phyloP scores from a whole-genome alignment of 257 asterid genomes.

The Forsythia viridissima region DNA sequence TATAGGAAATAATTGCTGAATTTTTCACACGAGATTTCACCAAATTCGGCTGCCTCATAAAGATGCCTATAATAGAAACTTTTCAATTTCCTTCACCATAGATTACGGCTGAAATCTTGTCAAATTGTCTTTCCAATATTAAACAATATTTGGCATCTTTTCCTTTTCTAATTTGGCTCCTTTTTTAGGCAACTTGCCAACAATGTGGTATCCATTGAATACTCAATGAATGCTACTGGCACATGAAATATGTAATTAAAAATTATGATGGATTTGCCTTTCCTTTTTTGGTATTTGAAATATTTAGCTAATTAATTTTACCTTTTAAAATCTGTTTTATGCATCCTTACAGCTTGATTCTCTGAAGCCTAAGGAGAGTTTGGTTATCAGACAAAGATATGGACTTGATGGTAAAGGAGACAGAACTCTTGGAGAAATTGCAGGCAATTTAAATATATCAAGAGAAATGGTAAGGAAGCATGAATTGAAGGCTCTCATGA shows the following conservation, averaged over 20 bases:
- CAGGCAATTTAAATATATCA: constrained; percentile 85
- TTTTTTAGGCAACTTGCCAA: no score
- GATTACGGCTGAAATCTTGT: no score
- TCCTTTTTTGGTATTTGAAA: not conserved
- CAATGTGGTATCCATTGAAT: not conserved
- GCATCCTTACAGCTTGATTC: constrained; percentile 79
- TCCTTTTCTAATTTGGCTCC: no score
- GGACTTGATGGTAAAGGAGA: constrained; percentile 96
- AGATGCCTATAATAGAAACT: no score
- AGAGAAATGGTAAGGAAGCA: constrained; percentile 97
- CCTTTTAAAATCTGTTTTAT: not conserved
- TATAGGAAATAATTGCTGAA: no score
- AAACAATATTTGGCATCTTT: no score
- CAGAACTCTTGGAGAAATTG: constrained; percentile 92
- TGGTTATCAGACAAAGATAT: constrained; percentile 91
- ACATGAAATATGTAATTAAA: not conserved
- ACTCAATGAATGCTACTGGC: not conserved
- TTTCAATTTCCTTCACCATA: no score
- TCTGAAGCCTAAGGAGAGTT: constrained; percentile 90
- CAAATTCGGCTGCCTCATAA: no score
- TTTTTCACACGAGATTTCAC: no score
- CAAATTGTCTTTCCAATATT: no score
- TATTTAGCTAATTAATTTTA: not conserved
- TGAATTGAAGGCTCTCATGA: constrained; percentile 93
- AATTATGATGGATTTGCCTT: not conserved